Evolutionary conservation across 2,329 filamentous ascomycete genomes (phyloP).

Genomic region (Fusarium palustre): DNA sequence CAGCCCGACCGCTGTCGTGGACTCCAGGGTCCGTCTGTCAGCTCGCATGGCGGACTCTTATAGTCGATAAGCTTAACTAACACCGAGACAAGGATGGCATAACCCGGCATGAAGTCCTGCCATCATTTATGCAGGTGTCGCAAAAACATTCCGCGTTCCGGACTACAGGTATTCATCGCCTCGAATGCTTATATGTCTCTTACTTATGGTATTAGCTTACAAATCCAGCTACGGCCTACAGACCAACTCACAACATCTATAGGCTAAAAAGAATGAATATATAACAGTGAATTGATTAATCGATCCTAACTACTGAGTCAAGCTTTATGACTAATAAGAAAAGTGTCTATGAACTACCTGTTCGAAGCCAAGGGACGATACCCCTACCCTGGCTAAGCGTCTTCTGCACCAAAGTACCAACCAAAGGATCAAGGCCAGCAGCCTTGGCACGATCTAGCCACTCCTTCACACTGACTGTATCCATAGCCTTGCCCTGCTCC

Average conservation of each 20-base stretch:
- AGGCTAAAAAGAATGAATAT: no score
- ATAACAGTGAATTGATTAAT: neutral
- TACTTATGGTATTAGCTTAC: no score
- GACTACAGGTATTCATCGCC: accelerated
- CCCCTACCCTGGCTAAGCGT: neutral
- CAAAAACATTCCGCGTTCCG: neutral
- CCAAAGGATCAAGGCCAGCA: neutral
- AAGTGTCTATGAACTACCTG: neutral
- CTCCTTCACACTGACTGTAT: neutral
- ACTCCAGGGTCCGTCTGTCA: neutral
- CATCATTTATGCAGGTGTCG: neutral
- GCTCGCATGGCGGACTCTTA: neutral
- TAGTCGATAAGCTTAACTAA: neutral
- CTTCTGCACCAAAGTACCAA: neutral
- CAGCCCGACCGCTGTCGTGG: conserved; percentile 8
- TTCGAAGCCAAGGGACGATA: neutral
- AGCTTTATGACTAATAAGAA: no score
- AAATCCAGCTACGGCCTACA: neutral
- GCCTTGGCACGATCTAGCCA: neutral
- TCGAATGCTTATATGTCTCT: neutral
- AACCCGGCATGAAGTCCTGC: accelerated
- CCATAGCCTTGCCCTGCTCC: neutral
- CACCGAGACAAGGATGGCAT: no score
- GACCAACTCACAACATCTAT: no score
- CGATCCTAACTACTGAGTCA: neutral